Conservation (phyloP, 2,329 filamentous ascomycete species). For the Microdochium bolleyi region DNA sequence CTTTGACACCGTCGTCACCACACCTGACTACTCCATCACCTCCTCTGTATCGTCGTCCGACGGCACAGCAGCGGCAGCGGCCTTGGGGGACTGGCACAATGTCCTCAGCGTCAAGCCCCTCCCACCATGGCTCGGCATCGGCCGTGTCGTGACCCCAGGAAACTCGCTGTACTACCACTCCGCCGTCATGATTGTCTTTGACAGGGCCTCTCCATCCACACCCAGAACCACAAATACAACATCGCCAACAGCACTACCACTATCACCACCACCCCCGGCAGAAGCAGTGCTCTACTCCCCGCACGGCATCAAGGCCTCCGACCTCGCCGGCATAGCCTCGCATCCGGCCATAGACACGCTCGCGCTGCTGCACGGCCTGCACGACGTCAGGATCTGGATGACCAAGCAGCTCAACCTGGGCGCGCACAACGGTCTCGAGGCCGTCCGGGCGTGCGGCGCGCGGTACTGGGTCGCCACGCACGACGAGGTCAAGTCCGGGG, state of each 20-base stretch:
- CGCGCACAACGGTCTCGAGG: constrained; percentile 50
- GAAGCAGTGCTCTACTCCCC: constrained; percentile 58
- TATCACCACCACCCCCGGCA: constrained; percentile 11
- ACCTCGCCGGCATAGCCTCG: constrained; percentile 32
- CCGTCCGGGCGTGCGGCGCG: constrained; percentile 41
- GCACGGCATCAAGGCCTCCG: constrained; percentile 45
- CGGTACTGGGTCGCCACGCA: constrained; percentile 61
- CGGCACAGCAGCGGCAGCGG: background rate
- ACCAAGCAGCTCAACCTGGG: constrained; percentile 55
- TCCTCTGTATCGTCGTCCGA: constrained; percentile 4
- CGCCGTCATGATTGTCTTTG: constrained; percentile 50
- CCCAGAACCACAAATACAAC: background rate
- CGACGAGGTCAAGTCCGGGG: constrained; percentile 54
- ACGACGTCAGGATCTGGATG: constrained; percentile 45
- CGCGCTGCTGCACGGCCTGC: constrained; percentile 55
- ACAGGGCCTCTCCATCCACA: constrained; percentile 6
- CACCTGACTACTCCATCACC: constrained; percentile 39
- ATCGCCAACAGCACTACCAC: background rate
- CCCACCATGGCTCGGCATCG: constrained; percentile 54
- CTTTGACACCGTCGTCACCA: constrained; percentile 46
- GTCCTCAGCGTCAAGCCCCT: constrained; percentile 23
- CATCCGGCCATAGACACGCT: constrained; percentile 35
- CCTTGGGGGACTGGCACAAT: constrained; percentile 14
- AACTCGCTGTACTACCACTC: constrained; percentile 55
- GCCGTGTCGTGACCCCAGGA: constrained; percentile 42